Conservation (phyloP, 2,329 filamentous ascomycete genomes). For the Colletotrichum agaves region DNA sequence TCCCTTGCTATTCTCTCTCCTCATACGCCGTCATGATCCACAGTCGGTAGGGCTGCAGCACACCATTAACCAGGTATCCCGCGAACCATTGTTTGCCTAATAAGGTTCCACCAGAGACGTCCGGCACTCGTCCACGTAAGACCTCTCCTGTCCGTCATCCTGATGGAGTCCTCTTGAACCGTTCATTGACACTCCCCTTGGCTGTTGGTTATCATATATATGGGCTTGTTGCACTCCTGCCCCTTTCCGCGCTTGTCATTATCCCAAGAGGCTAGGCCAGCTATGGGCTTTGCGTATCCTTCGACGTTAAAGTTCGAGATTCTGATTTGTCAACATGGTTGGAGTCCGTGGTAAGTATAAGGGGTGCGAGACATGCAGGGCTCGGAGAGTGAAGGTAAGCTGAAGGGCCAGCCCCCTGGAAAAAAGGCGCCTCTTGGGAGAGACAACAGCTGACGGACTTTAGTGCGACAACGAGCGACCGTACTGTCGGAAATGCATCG, state of each 20-base stretch:
- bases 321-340: constrained; percentile 58
- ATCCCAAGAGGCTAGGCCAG: background rate
- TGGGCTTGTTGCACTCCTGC: constrained; percentile 1
- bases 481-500: constrained; percentile 68
- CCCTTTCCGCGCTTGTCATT: constrained; percentile 1
- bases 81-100: constrained; percentile 26
- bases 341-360: constrained; percentile 73
- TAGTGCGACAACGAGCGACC: constrained; percentile 73
- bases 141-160: constrained; percentile 16
- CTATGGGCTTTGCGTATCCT: constrained; percentile 7
- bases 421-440: constrained; percentile 13
- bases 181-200: background rate
- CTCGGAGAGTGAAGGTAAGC: constrained; percentile 67
- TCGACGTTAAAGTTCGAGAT: background rate
- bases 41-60: constrained; percentile 34
- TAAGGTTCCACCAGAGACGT: constrained; percentile 7
- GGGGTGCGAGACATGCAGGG: constrained; percentile 71
- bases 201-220: constrained; percentile 26
- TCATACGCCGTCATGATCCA: constrained; percentile 19
- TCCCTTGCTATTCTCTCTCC: constrained; percentile 19
- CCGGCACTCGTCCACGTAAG: constrained; percentile 28
- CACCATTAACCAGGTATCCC: constrained; percentile 30
- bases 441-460: constrained; percentile 17
- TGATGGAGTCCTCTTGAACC: constrained; percentile 8
- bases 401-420: background rate